Percentiles rank a stretch among this genome's conserved stretches.
Evolutionary conservation across 306 rosid genomes (phyloP).

Genomic region (Morella rubra): DNA sequence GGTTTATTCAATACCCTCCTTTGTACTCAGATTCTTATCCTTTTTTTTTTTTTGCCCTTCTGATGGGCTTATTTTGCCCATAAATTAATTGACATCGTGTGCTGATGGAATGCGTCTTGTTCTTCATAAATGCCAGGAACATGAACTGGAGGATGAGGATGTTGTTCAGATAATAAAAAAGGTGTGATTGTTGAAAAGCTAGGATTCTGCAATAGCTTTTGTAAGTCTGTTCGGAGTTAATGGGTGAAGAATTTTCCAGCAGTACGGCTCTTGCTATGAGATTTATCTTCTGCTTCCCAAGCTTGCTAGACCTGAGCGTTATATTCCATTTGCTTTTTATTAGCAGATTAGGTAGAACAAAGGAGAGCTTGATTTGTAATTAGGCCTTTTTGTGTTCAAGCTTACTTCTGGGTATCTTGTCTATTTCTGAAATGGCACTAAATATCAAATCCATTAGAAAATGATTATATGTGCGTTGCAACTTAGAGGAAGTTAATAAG

Average conservation of each 20-base stretch:
- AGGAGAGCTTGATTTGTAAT: conserved; percentile 37
- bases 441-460: not conserved
- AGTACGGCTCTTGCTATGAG: conserved; percentile 4
- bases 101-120: conserved; percentile 11
- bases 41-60: not conserved
- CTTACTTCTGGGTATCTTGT: not conserved
- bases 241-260: conserved; percentile 19
- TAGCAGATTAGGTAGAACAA: conserved; percentile 19
- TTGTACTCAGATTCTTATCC: conserved; percentile 3
- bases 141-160: conserved; percentile 93
- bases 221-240: conserved; percentile 10
- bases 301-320: not conserved
- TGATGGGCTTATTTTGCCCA: not conserved
- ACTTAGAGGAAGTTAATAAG: not conserved
- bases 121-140: conserved; percentile 57
- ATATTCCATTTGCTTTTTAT: not conserved
- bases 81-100: not conserved
- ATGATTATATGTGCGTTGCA: not conserved
- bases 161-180: conserved; percentile 96
- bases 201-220: not conserved
- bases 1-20: conserved; percentile 41
- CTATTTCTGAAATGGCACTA: not conserved
- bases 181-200: conserved; percentile 40
- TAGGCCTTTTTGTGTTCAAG: conserved; percentile 29
- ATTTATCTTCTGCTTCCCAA: not conserved